Base-by-base conservation (phyloP, 1,284 basidiomycete species). In the Trametes sp. region DNA sequence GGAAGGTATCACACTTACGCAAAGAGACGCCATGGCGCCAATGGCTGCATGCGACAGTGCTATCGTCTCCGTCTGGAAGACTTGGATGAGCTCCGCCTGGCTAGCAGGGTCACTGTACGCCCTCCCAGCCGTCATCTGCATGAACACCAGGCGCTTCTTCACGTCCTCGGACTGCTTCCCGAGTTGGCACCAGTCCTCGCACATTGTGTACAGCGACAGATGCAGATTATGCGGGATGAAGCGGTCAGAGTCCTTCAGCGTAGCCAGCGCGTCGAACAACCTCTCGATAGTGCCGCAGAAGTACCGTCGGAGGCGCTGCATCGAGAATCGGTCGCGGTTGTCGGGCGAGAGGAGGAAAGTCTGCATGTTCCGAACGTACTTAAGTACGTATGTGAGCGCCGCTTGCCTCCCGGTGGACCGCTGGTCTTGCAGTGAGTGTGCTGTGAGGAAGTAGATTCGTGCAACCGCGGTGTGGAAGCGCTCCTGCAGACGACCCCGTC, bases 171-270 rank as follows among this genome's bases (percentile, higher is more conserved):
- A 85, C 69, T 94, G 87, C 51, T 88, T 85, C 8, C 93, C 94
- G 57, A 93, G 84, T 69, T 93, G 89, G 74, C 96, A 97, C 96
- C 96, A 98, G 69, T 97, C 95, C 74, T 95, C 93, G 71, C 95
- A 96, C 45, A 95, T 80, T 49, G 90, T 86, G 76, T 94, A 98
- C 54, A 98, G 80, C 9, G 89, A 85, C 9, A 95, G 81, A 69
- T 95, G 89, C 77, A 90, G 88, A 58, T 93, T 87, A 9, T 85
- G 80, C 4, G 92, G 87, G 57, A 94, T 87, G 74, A 93, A 94
- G 1, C 89, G 82, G 61, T 95, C 93, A 2, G 88, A 87, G 63
- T 91, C 87, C 59, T 87, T 89, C 29, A 94, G 78, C 45, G 85
- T 85, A 6, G 88, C 87, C 19, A 95, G 78, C 14, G 87, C 90